Percentiles rank a stretch among this genome's conserved stretches.
These are phyloP conservation scores for Eutypa lata DNA, from an alignment of 2,329 filamentous ascomycete species.

Conservation along the genomic window DNA sequence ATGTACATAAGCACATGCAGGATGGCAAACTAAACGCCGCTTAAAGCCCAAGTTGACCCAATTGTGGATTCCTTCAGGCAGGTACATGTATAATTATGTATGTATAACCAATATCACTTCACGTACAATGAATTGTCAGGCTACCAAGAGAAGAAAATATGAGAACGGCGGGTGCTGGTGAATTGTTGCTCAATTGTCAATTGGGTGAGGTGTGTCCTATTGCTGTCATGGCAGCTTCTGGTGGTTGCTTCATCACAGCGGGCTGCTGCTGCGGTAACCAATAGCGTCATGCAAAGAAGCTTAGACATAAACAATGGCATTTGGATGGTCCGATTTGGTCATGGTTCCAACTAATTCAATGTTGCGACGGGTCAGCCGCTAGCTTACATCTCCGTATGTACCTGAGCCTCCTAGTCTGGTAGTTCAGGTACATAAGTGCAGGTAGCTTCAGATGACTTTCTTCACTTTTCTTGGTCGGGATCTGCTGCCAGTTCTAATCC, in stretches of 20 bases:
- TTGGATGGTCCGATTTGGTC: constrained; percentile 1
- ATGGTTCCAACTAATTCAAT: too few relatives aligned
- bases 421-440: too few relatives aligned
- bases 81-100: background rate
- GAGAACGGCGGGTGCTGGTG: background rate
- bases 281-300: constrained; percentile 16
- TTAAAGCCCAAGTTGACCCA: background rate
- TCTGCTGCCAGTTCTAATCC: too few relatives aligned
- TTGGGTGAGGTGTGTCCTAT: background rate
- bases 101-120: too few relatives aligned
- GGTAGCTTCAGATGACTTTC: too few relatives aligned
- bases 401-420: too few relatives aligned
- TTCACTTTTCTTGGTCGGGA: too few relatives aligned
- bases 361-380: background rate
- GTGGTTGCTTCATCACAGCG: constrained; percentile 8
- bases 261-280: constrained; percentile 22
- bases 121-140: too few relatives aligned
- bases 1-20: too few relatives aligned
- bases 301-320: constrained; percentile 27
- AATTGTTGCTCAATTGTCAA: background rate
- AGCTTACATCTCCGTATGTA: background rate
- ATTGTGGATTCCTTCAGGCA: background rate
- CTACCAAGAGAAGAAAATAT: too few relatives aligned
- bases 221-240: constrained; percentile 1
- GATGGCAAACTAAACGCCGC: too few relatives aligned